phyloP scores from a whole-genome alignment of 2,329 filamentous ascomycete species.

The Talaromyces albobiverticillius region DNA sequence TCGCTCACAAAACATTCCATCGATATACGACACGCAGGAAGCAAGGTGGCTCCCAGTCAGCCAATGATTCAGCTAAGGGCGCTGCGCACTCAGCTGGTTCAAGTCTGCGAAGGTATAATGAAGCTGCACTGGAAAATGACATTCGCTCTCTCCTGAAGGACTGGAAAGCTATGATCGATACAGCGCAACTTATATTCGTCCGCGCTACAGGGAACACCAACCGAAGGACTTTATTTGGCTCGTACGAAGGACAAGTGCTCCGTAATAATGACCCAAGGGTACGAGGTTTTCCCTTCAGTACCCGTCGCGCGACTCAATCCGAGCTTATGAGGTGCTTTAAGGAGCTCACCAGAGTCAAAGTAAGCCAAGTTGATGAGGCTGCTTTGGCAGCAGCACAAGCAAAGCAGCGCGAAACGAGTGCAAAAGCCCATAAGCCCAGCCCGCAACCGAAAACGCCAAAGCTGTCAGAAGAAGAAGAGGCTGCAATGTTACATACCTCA shows the following conservation, averaged over 20 bases:
- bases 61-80: slow-evolving; percentile 91
- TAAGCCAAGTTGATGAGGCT: slow-evolving; percentile 71
- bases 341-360: slow-evolving; percentile 86
- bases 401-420: slow-evolving; percentile 40
- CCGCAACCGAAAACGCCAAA: slow-evolving; percentile 53
- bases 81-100: slow-evolving; percentile 92
- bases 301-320: slow-evolving; percentile 83
- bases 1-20: slow-evolving; percentile 97
- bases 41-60: slow-evolving; percentile 91
- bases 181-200: slow-evolving; percentile 80
- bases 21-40: slow-evolving; percentile 94
- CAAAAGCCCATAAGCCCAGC: slow-evolving; percentile 30
- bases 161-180: slow-evolving; percentile 84
- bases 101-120: slow-evolving; percentile 86
- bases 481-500: slow-evolving; percentile 75
- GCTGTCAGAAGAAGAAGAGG: slow-evolving; percentile 78
- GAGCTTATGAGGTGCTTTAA: slow-evolving; percentile 94
- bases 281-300: slow-evolving; percentile 89
- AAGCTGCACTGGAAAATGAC: slow-evolving; percentile 84
- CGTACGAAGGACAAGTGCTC: slow-evolving; percentile 85
- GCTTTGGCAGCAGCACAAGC: slow-evolving; percentile 53
- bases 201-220: slow-evolving; percentile 86
- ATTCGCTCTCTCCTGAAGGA: slow-evolving; percentile 75
- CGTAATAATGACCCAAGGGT: slow-evolving; percentile 74
- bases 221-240: slow-evolving; percentile 80